Percentiles rank a stretch among this genome's conserved stretches.
Evolutionary conservation across 768 basidiomycete genomes (phyloP).

Genomic region (Strobilomyces dryophilus): DNA sequence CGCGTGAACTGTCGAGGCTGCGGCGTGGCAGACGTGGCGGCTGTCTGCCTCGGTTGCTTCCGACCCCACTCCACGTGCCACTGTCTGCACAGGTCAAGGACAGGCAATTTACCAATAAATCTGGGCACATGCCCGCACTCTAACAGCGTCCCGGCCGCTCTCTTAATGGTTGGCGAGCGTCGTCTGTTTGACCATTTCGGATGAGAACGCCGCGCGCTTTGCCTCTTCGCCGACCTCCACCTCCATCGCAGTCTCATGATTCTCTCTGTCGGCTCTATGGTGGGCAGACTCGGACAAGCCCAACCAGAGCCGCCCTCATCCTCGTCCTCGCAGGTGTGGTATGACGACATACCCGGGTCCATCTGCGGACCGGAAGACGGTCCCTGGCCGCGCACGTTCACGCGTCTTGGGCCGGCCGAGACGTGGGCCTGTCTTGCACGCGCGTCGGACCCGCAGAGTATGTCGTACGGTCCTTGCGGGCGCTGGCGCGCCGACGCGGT

Average conservation of each 20-base stretch:
- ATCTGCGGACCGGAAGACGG: constrained; percentile 62
- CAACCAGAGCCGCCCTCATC: constrained; percentile 14
- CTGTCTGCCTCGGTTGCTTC: constrained; percentile 8
- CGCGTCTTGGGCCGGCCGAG: constrained; percentile 45
- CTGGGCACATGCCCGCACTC: constrained; percentile 17
- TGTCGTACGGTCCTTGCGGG: constrained; percentile 33
- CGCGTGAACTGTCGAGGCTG: constrained; percentile 19
- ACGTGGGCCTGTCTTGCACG: constrained; percentile 50
- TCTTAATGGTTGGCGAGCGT: constrained; percentile 24
- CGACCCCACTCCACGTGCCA: constrained; percentile 23
- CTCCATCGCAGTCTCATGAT: constrained; percentile 11
- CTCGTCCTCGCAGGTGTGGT: constrained; percentile 41
- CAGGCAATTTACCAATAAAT: constrained; percentile 22
- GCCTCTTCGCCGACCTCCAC: not conserved
- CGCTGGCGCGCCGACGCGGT: constrained; percentile 51
- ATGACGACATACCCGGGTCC: constrained; percentile 59
- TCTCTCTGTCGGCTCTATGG: constrained; percentile 13
- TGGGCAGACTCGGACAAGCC: constrained; percentile 5
- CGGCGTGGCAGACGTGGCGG: constrained; percentile 12
- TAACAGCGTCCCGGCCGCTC: constrained; percentile 14
- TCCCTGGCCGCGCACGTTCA: constrained; percentile 60
- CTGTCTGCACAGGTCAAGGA: constrained; percentile 16
- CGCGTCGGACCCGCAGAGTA: constrained; percentile 49
- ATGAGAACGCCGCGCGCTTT: constrained; percentile 1
- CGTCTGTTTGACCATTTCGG: constrained; percentile 24